Percentiles rank a stretch among this genome's conserved stretches.
Evolutionary conservation across 352 stramenopile genomes (phyloP).

Genomic region (Hyaloperonospora arabidopsidis): DNA sequence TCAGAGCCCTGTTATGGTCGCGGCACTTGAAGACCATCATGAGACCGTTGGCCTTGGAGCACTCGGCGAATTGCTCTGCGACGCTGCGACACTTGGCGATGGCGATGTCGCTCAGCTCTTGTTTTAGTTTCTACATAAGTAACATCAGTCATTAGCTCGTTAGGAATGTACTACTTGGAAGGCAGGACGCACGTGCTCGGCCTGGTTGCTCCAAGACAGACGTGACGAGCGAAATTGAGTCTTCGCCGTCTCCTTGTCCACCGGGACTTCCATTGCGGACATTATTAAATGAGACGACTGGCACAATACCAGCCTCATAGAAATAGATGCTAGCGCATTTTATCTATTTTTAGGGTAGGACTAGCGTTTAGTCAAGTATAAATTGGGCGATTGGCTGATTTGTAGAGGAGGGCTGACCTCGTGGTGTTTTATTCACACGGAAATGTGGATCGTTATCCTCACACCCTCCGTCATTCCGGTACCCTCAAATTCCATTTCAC

Average conservation of each 20-base stretch:
- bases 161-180: neutral
- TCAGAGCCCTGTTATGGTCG: slow-evolving; percentile 64
- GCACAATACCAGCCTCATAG: no score
- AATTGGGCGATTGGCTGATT: no score
- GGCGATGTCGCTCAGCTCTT: slow-evolving; percentile 77
- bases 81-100: slow-evolving; percentile 63
- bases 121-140: slow-evolving; percentile 52
- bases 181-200: slow-evolving; percentile 58
- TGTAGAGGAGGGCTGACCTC: no score
- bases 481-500: no score
- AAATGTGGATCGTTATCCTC: no score
- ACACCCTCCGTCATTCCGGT: no score
- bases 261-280: slow-evolving; percentile 31
- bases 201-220: slow-evolving; percentile 79
- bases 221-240: slow-evolving; percentile 63
- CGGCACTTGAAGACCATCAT: slow-evolving; percentile 72
- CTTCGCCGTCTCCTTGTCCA: slow-evolving; percentile 72
- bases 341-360: no score
- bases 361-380: no score
- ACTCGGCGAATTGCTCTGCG: slow-evolving; percentile 54
- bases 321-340: no score
- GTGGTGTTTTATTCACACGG: no score
- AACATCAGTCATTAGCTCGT: neutral
- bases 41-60: slow-evolving; percentile 55
- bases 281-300: no score